A percentile compares a stretch with the other conserved stretches of the same genome.
Evolutionary conservation across 129 eudicot genomes (phyloP).

Genomic region (Artemisia argyi): DNA sequence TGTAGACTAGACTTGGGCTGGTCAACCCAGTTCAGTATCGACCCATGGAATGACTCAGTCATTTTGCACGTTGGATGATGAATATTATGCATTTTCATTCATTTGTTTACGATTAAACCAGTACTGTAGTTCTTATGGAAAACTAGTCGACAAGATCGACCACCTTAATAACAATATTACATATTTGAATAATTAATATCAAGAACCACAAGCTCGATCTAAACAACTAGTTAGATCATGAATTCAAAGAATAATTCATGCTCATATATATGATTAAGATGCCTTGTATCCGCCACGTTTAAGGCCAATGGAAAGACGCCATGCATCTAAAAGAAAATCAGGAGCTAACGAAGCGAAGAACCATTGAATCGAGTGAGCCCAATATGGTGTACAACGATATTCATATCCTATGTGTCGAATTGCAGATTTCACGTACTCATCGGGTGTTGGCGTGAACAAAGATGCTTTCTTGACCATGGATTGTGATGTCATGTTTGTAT

Average conservation of each 20-base stretch:
- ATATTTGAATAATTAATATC: no score
- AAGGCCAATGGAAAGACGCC: constrained; percentile 78
- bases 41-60: no score
- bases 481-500: constrained; percentile 65
- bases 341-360: constrained; percentile 58
- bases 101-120: no score
- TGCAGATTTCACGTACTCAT: constrained; percentile 52
- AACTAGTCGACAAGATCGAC: no score
- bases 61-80: no score
- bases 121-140: no score
- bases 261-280: not conserved
- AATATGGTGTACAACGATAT: constrained; percentile 54
- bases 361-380: constrained; percentile 79
- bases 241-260: not conserved
- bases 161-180: no score
- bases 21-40: no score
- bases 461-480: constrained; percentile 49
- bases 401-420: constrained; percentile 56
- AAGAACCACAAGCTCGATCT: no score
- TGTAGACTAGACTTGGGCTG: no score
- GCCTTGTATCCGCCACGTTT: constrained; percentile 31
- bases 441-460: constrained; percentile 60
- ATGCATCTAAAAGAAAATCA: constrained; percentile 45
- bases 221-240: no score
- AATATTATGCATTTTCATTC: no score